Evolutionary conservation across 1,139 yeast genomes (phyloP), one percentile per base, ranked within the genome.

Genomic region (Geotrichum phurueaensis): DNA sequence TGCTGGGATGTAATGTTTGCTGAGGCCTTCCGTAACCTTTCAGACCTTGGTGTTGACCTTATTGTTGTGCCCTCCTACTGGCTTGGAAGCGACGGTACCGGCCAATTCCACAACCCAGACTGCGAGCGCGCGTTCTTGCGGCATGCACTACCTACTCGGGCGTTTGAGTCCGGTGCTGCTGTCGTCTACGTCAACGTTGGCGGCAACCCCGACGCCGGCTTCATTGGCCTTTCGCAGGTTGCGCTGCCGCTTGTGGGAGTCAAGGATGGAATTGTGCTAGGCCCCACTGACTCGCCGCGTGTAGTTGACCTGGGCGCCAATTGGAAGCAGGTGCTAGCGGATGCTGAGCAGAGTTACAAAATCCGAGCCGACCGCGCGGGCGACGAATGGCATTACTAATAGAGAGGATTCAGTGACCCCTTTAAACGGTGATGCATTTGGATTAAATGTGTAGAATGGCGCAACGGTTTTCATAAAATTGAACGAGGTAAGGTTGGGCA

Each of bases 1-100:
- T 65, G 68, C 56, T 65, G 68, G 68, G 68, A 65, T 57, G 54
- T 58, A 52, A 60, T 62, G 54, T 61, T 61, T 43, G 62, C 68
- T 3, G 68, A 65, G 51, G 65, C 66, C 3, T 65, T 65, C 54
- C 58, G 64, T 23, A 55, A 59, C 51, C 61, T 65, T 22, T 59
- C 61, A 18, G 51, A 54, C n/a, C 65, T 63, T 25, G 62, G 60
- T 10, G 65, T 60, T 31, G 62, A 64, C 31, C 54, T 65, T 15
- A 55, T 65, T 56, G 55, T 65, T 20, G 61, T 65, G 4, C 68
- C 68, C 23, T 64, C 65, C 22, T 65, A 60, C 59, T 65, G 68
- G 68, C 60, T 63, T 29, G 66, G 61, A 36, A 62, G 56, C 22
- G 67, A 60, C 15, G 57, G 51, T 2, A 48, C 20, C 13, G 65